A percentile compares a stretch with the other conserved stretches of the same genome.
phyloP scores from a whole-genome alignment of 1,284 basidiomycete species.

The Marasmius tenuissimus region DNA sequence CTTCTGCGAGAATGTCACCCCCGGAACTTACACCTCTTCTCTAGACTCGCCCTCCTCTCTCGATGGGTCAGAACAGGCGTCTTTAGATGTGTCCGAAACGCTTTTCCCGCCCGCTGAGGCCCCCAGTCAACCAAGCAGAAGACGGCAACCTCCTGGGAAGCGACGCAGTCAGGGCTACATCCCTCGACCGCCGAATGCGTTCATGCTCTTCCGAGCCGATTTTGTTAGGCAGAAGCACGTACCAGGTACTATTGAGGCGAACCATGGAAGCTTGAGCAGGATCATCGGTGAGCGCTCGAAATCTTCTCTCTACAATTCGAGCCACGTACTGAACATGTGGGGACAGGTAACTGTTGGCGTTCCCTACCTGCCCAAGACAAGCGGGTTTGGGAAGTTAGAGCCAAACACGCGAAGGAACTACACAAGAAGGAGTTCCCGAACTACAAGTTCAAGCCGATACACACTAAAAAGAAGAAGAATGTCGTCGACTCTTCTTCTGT shows the following conservation, averaged over 20 bases:
- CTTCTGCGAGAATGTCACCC: conserved; percentile 74
- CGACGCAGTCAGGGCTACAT: conserved; percentile 71
- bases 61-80: conserved; percentile 32
- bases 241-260: conserved; percentile 80
- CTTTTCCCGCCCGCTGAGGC: conserved; percentile 48
- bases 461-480: conserved; percentile 63
- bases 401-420: conserved; percentile 65
- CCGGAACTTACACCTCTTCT: conserved; percentile 48
- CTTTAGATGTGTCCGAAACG: conserved; percentile 19
- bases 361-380: conserved; percentile 66
- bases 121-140: conserved; percentile 35
- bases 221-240: conserved; percentile 82
- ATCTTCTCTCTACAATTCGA: conserved; percentile 4
- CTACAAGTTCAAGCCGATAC: conserved; percentile 70
- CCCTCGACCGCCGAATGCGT: conserved; percentile 88
- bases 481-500: conserved; percentile 10
- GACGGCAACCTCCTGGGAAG: conserved; percentile 53
- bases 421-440: conserved; percentile 66
- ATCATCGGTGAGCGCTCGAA: conserved; percentile 56
- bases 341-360: conserved; percentile 66
- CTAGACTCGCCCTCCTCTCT: conserved; percentile 27
- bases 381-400: conserved; percentile 61
- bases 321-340: background rate
- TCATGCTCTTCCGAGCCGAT: conserved; percentile 91
- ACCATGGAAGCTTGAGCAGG: conserved; percentile 75